A percentile compares a stretch with the other conserved stretches of the same genome.
Evolutionary conservation across 208 protist species (phyloP).

Genomic region (Herpetomonas tarakana): DNA sequence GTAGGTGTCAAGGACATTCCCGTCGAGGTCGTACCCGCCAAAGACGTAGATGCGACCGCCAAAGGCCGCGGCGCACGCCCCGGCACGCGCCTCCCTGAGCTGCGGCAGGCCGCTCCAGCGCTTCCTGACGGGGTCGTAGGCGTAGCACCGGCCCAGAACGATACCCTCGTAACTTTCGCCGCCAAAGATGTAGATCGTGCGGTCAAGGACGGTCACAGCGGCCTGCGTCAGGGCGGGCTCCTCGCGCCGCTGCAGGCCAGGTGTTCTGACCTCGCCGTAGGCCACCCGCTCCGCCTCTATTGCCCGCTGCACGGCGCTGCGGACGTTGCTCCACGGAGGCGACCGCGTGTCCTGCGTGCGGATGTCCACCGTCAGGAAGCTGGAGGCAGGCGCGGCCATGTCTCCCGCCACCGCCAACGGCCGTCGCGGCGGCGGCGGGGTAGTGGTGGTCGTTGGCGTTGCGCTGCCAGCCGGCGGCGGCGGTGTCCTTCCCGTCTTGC

Average conservation of each 20-base stretch:
- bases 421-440: not conserved
- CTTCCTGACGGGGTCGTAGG: conserved; percentile 32
- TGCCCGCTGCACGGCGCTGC: conserved; percentile 25
- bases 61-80: conserved; percentile 23
- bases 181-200: conserved; percentile 44
- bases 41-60: conserved; percentile 35
- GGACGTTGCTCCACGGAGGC: conserved; percentile 35
- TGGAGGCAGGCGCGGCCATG: conserved; percentile 14
- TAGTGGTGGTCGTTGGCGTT: not conserved
- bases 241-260: conserved; percentile 25
- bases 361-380: conserved; percentile 48
- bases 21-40: conserved; percentile 37
- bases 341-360: conserved; percentile 46
- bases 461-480: not conserved
- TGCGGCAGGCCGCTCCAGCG: conserved; percentile 31
- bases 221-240: conserved; percentile 33
- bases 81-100: conserved; percentile 26
- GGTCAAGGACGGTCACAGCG: conserved; percentile 29
- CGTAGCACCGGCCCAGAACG: conserved; percentile 34
- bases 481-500: not conserved
- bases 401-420: not conserved
- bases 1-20: conserved; percentile 37
- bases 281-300: conserved; percentile 24
- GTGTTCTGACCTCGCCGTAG: conserved; percentile 31
- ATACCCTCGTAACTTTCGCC: conserved; percentile 41